Percentiles rank a stretch among this genome's conserved stretches.
phyloP scores from a whole-genome alignment of 805 yeast species.

The Hemisphaericaspora nanyangensis region DNA sequence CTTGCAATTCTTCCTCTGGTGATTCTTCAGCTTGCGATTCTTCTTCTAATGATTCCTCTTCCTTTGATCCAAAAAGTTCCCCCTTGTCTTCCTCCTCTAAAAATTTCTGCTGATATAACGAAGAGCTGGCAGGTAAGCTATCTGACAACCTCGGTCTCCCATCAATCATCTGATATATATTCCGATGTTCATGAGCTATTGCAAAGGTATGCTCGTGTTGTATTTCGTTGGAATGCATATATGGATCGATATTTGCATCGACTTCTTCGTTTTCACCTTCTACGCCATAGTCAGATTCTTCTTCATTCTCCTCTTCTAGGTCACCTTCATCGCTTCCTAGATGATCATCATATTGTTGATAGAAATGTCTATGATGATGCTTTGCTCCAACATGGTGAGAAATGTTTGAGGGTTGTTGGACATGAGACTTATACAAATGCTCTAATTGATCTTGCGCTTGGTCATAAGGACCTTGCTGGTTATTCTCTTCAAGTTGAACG shows the following conservation, averaged over 20 bases:
- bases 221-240: too few species aligned
- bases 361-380: background rate
- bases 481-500: background rate
- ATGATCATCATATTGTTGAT: slow-evolving; percentile 9
- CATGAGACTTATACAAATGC: too few species aligned
- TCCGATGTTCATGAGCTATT: background rate
- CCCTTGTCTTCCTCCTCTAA: slow-evolving; percentile 2
- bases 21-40: slow-evolving; percentile 9
- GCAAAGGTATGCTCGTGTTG: too few species aligned
- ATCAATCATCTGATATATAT: slow-evolving; percentile 4
- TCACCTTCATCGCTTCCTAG: slow-evolving; percentile 39
- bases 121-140: background rate
- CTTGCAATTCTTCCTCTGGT: background rate
- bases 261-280: slow-evolving; percentile 6
- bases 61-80: slow-evolving; percentile 1
- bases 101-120: slow-evolving; percentile 1
- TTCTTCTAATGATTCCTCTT: slow-evolving; percentile 16
- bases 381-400: too few species aligned
- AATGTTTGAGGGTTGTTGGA: background rate
- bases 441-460: background rate
- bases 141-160: slow-evolving; percentile 10
- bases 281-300: slow-evolving; percentile 2
- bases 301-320: background rate
- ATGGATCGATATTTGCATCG: slow-evolving; percentile 1
- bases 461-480: background rate